These are phyloP conservation scores for Aureobasidium musti DNA, from an alignment of 2,329 filamentous ascomycete species.

Conservation along the genomic window DNA sequence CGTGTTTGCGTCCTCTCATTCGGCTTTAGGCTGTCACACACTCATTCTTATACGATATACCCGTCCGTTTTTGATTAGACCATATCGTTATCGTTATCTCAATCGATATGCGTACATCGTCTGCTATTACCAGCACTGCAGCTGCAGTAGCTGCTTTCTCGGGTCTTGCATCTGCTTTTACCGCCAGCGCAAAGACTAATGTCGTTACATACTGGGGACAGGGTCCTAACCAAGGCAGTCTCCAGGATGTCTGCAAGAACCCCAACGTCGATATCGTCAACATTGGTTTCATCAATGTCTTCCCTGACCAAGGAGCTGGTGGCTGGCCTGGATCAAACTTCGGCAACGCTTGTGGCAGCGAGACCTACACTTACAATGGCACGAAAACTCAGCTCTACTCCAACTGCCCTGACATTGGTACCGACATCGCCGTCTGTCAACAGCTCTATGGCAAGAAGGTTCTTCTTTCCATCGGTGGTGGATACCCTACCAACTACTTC, in stretches of 20 bases:
- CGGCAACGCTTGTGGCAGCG: constrained; percentile 55
- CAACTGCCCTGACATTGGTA: constrained; percentile 63
- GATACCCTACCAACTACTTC: constrained; percentile 61
- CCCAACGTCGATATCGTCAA: constrained; percentile 58
- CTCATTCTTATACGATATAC: constrained; percentile 39
- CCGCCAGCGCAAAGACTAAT: constrained; percentile 49
- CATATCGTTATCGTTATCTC: constrained; percentile 31
- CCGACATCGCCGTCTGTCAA: constrained; percentile 62
- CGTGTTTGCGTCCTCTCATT: constrained; percentile 59
- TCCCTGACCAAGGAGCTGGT: constrained; percentile 50
- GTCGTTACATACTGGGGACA: constrained; percentile 58
- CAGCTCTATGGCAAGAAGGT: constrained; percentile 65
- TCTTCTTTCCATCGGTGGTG: constrained; percentile 70
- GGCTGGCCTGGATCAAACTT: constrained; percentile 59
- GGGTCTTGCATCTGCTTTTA: constrained; percentile 46
- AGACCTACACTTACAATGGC: constrained; percentile 45
- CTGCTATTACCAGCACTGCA: constrained; percentile 38
- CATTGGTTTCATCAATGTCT: constrained; percentile 58
- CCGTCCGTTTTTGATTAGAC: constrained; percentile 26
- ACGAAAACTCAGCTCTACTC: constrained; percentile 47
- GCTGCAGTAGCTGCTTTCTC: constrained; percentile 41
- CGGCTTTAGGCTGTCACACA: constrained; percentile 42
- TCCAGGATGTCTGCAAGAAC: constrained; percentile 56
- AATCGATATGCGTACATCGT: constrained; percentile 45
- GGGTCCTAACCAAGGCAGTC: constrained; percentile 51